Conservation (phyloP, 371 early-diverging fungal species). For the Cokeromyces recurvatus region DNA sequence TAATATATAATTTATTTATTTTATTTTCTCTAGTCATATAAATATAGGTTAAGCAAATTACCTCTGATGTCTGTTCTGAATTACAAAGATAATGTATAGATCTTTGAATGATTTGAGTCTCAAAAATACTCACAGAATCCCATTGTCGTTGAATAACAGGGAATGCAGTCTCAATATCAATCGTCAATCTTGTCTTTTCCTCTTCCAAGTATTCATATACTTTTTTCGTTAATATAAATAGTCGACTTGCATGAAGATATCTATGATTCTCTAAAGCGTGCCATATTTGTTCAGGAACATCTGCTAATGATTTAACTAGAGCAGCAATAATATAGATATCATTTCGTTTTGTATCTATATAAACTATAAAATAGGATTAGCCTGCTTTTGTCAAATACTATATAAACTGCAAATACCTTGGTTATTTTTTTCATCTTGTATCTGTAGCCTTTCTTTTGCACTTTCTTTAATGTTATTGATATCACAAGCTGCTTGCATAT, state of each 20-base stretch:
- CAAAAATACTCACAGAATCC: constrained; percentile 78
- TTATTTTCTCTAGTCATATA: background rate
- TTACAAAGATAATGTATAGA: constrained; percentile 46
- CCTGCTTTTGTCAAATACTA: background rate
- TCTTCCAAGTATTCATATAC: constrained; percentile 62
- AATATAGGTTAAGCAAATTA: constrained; percentile 7
- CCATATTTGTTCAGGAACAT: constrained; percentile 90
- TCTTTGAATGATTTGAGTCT: constrained; percentile 67
- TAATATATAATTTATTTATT: constrained; percentile 6
- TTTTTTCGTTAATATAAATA: constrained; percentile 63
- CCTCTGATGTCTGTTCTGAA: constrained; percentile 46
- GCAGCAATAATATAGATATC: constrained; percentile 68
- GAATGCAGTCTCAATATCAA: constrained; percentile 56
- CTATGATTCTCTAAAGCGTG: constrained; percentile 66
- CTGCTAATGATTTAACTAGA: constrained; percentile 77
- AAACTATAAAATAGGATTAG: background rate
- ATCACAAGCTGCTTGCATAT: constrained; percentile 58
- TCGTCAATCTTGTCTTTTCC: constrained; percentile 23
- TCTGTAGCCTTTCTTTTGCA: constrained; percentile 4
- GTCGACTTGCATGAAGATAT: constrained; percentile 66
- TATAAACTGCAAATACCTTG: constrained; percentile 4
- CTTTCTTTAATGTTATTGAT: constrained; percentile 44
- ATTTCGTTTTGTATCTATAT: constrained; percentile 51
- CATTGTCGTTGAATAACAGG: constrained; percentile 83
- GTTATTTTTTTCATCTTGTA: constrained; percentile 11